Evolutionary conservation across 768 basidiomycete genomes (phyloP).

Genomic region (Coprinellus micaceus): DNA sequence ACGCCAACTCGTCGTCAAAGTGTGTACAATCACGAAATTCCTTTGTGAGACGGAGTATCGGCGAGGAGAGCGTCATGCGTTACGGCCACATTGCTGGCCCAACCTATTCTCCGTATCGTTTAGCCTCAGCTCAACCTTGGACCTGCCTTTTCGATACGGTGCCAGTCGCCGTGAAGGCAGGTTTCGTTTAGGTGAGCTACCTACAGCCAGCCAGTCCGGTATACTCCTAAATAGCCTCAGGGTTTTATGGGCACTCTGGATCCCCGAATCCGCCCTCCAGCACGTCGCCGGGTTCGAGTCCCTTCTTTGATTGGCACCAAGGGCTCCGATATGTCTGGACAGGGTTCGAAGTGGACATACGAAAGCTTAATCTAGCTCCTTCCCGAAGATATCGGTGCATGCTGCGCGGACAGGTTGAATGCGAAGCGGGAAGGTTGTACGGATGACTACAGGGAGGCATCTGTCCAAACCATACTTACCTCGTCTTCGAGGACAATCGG

Average conservation of each 20-base stretch:
- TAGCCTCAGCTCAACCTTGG: not conserved
- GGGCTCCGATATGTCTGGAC: not conserved
- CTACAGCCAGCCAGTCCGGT: not conserved
- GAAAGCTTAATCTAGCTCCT: not conserved
- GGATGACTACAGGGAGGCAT: too few species aligned
- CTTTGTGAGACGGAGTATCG: too few species aligned
- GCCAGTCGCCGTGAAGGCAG: not conserved
- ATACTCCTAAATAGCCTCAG: conserved; percentile 2
- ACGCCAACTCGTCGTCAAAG: too few species aligned
- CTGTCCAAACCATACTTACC: too few species aligned
- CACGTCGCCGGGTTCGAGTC: not conserved
- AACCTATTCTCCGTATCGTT: not conserved
- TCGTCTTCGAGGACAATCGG: too few species aligned
- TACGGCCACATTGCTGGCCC: not conserved
- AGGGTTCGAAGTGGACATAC: not conserved
- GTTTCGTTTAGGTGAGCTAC: not conserved
- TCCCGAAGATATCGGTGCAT: not conserved
- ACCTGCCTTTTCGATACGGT: not conserved
- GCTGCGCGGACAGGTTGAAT: not conserved
- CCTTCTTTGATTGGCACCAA: not conserved
- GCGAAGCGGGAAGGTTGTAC: too few species aligned
- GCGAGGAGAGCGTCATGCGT: too few species aligned
- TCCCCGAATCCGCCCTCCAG: not conserved
- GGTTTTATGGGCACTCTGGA: conserved; percentile 3
- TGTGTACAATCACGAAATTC: too few species aligned